Evolutionary conservation across 495 filamentous ascomycete species (phyloP).

Genomic region (Clohesyomyces aquaticus): DNA sequence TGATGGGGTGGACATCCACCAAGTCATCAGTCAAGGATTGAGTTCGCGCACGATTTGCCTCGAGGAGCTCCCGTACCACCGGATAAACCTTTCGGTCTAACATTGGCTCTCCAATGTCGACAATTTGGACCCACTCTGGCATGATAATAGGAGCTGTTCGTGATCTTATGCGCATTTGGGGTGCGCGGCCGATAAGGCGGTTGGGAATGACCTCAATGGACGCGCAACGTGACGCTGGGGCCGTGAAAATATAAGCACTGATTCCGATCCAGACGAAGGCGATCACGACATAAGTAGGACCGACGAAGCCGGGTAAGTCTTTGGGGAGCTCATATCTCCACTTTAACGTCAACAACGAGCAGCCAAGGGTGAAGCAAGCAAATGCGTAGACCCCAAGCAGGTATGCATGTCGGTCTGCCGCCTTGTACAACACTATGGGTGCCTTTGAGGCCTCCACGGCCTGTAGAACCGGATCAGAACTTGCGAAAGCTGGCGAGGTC

Average conservation of each 20-base stretch:
- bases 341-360: conserved; percentile 18
- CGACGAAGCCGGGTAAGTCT: conserved; percentile 30
- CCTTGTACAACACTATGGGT: conserved; percentile 31
- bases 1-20: conserved; percentile 21
- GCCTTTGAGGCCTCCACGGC: conserved; percentile 7
- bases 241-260: conserved; percentile 21
- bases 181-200: background rate
- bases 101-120: conserved; percentile 7
- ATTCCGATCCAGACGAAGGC: conserved; percentile 12
- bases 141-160: conserved; percentile 14
- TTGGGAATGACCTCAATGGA: conserved; percentile 29
- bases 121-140: conserved; percentile 20
- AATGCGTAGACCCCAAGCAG: conserved; percentile 9
- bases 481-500: background rate
- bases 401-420: conserved; percentile 3
- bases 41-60: conserved; percentile 22
- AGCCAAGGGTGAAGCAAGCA: background rate
- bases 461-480: conserved; percentile 27
- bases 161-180: conserved; percentile 24
- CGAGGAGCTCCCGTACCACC: conserved; percentile 17
- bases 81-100: conserved; percentile 23
- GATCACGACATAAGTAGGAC: conserved; percentile 22
- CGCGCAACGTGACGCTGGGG: conserved; percentile 11
- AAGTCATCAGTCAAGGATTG: conserved; percentile 22
- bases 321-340: conserved; percentile 19